These are phyloP conservation scores for Macaranga tanarius DNA, from an alignment of 441 rosid species.

Conservation along the genomic window DNA sequence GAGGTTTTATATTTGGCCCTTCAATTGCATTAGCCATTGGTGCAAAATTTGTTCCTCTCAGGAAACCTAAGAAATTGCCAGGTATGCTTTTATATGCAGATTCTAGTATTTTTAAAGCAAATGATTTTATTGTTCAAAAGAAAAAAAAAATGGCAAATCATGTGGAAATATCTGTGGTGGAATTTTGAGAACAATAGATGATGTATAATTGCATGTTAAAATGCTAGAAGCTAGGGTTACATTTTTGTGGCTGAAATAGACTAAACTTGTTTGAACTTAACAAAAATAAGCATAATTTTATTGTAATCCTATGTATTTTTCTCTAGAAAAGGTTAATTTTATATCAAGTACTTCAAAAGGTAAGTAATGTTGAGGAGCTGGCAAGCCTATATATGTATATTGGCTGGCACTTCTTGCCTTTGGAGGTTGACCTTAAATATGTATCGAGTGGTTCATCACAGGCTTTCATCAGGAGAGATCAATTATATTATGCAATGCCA, in stretches of 20 bases:
- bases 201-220: not conserved
- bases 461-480: no score
- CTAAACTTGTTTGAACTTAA: not conserved
- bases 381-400: no score
- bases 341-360: not conserved
- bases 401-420: no score
- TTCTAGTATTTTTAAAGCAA: not conserved
- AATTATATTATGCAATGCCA: no score
- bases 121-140: not conserved
- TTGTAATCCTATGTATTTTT: not conserved
- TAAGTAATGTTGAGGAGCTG: not conserved
- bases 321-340: no score
- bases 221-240: no score
- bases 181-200: no score
- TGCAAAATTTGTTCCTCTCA: slow-evolving; percentile 89
- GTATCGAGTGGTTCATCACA: no score
- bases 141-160: no score
- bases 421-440: no score
- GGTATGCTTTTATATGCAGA: slow-evolving; percentile 37
- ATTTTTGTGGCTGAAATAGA: not conserved
- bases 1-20: slow-evolving; percentile 94
- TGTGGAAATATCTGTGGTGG: no score
- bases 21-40: slow-evolving; percentile 92
- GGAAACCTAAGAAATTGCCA: slow-evolving; percentile 88
- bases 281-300: no score